Evolutionary conservation across 208 protist species (phyloP).

Genomic region (Trypanosoma rangeli): DNA sequence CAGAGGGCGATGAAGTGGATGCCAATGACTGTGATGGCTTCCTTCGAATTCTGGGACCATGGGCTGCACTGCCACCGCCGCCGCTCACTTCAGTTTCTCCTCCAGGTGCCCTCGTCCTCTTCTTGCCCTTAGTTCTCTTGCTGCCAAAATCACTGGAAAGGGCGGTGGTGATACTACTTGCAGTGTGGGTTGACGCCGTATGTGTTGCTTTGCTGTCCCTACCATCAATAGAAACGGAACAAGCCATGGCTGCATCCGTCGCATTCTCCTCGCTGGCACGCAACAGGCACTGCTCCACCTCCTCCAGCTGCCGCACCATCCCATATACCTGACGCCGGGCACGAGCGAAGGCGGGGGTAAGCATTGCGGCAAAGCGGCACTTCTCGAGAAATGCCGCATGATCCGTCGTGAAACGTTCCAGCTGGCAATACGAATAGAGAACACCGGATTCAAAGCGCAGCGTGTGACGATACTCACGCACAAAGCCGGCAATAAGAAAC

Average conservation of each 20-base stretch:
- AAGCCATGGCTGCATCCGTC: background rate
- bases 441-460: conserved; percentile 52
- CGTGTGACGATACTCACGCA: conserved; percentile 36
- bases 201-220: conserved; percentile 7
- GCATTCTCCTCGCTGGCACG: conserved; percentile 21
- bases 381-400: conserved; percentile 62
- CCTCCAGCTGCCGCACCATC: conserved; percentile 61
- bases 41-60: background rate
- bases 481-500: conserved; percentile 42
- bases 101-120: background rate
- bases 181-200: conserved; percentile 1
- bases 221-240: background rate
- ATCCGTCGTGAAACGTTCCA: conserved; percentile 61
- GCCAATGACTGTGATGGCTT: background rate
- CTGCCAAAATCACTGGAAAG: background rate
- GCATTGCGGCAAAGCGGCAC: conserved; percentile 67
- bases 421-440: conserved; percentile 45
- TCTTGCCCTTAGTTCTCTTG: background rate
- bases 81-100: background rate
- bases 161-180: no score
- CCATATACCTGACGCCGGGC: conserved; percentile 45
- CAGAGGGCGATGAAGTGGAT: background rate
- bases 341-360: conserved; percentile 38
- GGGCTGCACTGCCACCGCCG: background rate
- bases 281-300: conserved; percentile 45